Base-by-base conservation (phyloP, 352 stramenopile genomes). In the Phytophthora pisi region DNA sequence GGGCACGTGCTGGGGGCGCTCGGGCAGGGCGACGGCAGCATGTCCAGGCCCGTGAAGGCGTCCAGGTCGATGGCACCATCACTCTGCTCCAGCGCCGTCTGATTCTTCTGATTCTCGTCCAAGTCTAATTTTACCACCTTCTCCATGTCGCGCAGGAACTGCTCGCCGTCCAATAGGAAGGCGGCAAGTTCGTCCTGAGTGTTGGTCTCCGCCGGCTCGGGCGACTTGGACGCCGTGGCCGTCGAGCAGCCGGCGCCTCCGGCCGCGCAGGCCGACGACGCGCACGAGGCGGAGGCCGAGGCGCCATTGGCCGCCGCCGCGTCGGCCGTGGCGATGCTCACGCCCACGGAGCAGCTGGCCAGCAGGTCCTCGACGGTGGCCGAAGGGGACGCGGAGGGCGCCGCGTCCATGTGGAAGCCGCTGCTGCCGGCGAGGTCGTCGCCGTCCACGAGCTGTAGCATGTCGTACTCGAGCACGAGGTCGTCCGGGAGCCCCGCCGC, bases 61-160 rank as follows among this genome's bases (percentile, higher is more conserved):
- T 81, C 73, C n/a, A 83, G 8, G 49, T 82, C 63, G 40, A 84
- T 62, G 23, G 74, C 68, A 36, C 75, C 60, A 61, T 61, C 51
- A 66, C 58, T 68, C 53, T 70, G 34, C 28, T 74, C 60, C 18
- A 61, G 43, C n/a, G 40, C 36, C 20, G 62, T 76, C 57, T 63
- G 52, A 72, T 63, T 40, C 34, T 62, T 63, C 54, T 64, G 58
- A 61, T 60, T 64, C 43, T 66, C 55, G 18, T 74, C 61, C 24
- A 68, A 63, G 36, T 85, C 76, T 36, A 88, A 50, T 53, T 75
- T 74, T 51, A 81, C 77, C 45, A 81, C 72, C 45, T 84, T 80
- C 49, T 86, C 78, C 74, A 86, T 79, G 30, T 86, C 75, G 23
- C 69, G 60, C 11, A 90, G 51, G 58, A 90, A 84, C n/a, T 84